A percentile compares a stretch with the other conserved stretches of the same genome.
Conservation (phyloP, 345 rosid species). For the Psidium friedrichsthalianum region DNA sequence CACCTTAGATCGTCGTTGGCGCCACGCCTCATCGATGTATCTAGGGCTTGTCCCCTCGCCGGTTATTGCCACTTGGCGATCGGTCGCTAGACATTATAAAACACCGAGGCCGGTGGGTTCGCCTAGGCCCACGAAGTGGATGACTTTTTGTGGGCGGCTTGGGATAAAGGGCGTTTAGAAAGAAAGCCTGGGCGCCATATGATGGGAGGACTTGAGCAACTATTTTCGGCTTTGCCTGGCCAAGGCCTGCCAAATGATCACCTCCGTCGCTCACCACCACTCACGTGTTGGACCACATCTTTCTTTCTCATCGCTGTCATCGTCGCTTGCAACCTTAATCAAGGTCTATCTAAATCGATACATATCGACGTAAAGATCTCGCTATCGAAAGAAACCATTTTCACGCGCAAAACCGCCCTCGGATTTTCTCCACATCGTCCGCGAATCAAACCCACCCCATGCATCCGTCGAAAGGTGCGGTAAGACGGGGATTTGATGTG, state of each 20-base stretch:
- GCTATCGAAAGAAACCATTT: not conserved
- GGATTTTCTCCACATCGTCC: not conserved
- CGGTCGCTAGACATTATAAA: not conserved
- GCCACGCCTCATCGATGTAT: not conserved
- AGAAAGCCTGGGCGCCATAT: not conserved
- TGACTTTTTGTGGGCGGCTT: not conserved
- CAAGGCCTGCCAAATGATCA: not conserved
- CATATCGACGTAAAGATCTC: not conserved
- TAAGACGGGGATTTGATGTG: not conserved
- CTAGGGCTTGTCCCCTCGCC: not conserved
- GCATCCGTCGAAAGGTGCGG: not conserved
- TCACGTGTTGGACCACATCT: not conserved
- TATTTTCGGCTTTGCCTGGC: not conserved
- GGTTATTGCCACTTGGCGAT: not conserved
- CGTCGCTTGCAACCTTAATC: not conserved
- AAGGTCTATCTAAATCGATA: not conserved
- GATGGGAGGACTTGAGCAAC: not conserved
- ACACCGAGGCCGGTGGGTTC: not conserved
- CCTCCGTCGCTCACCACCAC: not conserved
- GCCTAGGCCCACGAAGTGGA: not conserved
- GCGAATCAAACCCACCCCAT: not conserved
- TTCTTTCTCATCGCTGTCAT: no score
- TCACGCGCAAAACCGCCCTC: not conserved
- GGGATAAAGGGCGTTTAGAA: not conserved
- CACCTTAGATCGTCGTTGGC: not conserved